Percentiles rank a stretch among this genome's conserved stretches.
Evolutionary conservation across 306 rosid genomes (phyloP).

Genomic region (Vigna unguiculata): DNA sequence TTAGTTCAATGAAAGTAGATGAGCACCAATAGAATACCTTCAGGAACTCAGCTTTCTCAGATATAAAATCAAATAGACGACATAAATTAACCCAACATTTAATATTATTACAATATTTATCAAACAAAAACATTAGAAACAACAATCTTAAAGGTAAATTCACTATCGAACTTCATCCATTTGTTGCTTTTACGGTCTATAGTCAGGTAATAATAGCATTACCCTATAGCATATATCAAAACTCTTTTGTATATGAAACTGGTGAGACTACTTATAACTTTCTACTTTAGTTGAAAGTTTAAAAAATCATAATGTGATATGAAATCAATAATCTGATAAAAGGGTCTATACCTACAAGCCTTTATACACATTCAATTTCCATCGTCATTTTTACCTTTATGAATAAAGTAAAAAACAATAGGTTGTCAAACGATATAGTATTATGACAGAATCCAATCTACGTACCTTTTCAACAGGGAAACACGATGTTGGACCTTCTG

Average conservation of each 20-base stretch:
- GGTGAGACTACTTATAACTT: background rate
- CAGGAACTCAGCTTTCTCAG: too few species aligned
- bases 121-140: background rate
- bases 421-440: background rate
- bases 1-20: too few species aligned
- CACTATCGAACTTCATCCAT: too few species aligned
- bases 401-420: background rate
- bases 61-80: background rate
- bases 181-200: background rate
- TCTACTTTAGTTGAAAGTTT: too few species aligned
- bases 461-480: conserved; percentile 62
- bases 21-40: too few species aligned
- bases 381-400: background rate
- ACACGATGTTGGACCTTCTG: conserved; percentile 64
- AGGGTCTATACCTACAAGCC: background rate
- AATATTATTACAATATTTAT: background rate
- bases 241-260: background rate
- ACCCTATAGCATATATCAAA: background rate
- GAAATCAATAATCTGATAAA: background rate
- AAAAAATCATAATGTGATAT: too few species aligned
- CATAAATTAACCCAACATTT: background rate
- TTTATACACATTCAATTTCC: too few species aligned
- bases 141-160: too few species aligned
- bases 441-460: background rate
- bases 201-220: background rate